Conservation (phyloP, 2,329 filamentous ascomycete genomes). For the Epichloe coenophiala region DNA sequence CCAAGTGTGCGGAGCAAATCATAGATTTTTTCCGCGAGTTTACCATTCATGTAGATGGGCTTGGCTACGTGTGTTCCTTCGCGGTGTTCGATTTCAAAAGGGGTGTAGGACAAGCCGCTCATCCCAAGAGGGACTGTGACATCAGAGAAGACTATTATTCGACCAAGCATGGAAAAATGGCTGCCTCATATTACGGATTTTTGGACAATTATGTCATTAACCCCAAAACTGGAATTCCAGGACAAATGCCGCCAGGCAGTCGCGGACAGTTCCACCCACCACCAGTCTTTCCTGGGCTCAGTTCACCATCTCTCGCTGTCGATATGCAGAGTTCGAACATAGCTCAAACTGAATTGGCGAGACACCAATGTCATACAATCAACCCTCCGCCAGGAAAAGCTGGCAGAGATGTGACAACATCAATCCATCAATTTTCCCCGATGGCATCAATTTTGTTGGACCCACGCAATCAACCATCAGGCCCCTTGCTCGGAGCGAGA, state of each 20-base stretch:
- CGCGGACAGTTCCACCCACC: slow-evolving; percentile 56
- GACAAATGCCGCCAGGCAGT: slow-evolving; percentile 41
- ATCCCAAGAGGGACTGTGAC: slow-evolving; percentile 34
- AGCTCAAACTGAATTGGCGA: slow-evolving; percentile 30
- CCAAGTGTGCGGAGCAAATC: slow-evolving; percentile 79
- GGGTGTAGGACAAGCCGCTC: slow-evolving; percentile 38
- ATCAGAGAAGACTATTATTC: slow-evolving; percentile 86
- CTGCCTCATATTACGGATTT: slow-evolving; percentile 92
- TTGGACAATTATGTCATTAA: slow-evolving; percentile 80
- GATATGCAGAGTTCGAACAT: slow-evolving; percentile 39
- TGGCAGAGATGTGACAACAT: slow-evolving; percentile 17
- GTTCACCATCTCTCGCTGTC: slow-evolving; percentile 43
- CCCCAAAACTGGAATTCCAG: slow-evolving; percentile 51
- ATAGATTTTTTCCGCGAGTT: slow-evolving; percentile 98
- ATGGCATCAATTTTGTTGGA: slow-evolving; percentile 64
- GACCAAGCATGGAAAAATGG: slow-evolving; percentile 95
- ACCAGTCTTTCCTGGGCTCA: slow-evolving; percentile 58
- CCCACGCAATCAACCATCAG: slow-evolving; percentile 57
- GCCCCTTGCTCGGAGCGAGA: slow-evolving; percentile 29
- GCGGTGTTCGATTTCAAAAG: slow-evolving; percentile 98
- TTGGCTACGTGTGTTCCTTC: slow-evolving; percentile 94
- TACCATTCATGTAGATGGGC: slow-evolving; percentile 88
- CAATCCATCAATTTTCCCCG: slow-evolving; percentile 42
- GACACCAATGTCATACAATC: slow-evolving; percentile 19
- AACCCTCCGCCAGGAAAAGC: not conserved